phyloP scores from a whole-genome alignment of 208 protist species.

The Angomonas deanei region DNA sequence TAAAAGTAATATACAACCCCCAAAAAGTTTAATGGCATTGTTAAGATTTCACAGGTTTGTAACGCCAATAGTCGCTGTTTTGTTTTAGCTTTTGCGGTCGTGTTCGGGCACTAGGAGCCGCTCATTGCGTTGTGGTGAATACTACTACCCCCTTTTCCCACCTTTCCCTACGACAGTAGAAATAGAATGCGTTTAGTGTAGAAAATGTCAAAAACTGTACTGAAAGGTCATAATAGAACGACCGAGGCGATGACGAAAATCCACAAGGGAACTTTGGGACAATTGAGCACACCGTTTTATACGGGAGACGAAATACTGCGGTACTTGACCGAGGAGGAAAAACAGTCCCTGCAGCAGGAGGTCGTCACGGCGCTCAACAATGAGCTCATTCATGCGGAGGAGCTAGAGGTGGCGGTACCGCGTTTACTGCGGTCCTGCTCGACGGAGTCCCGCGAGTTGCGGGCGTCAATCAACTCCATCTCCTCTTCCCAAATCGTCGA shows the following conservation, averaged over 20 bases:
- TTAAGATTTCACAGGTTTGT: too few species aligned
- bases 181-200: too few species aligned
- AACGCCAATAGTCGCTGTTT: too few species aligned
- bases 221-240: conserved; percentile 12
- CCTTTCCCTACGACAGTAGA: too few species aligned
- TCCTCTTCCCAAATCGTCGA: conserved; percentile 76
- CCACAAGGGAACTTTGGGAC: neutral
- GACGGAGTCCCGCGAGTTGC: conserved; percentile 71
- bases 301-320: conserved; percentile 58
- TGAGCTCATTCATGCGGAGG: conserved; percentile 62
- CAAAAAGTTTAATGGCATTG: too few species aligned
- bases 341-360: conserved; percentile 44
- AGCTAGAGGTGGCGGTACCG: conserved; percentile 71
- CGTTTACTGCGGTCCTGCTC: conserved; percentile 65
- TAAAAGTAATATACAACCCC: too few species aligned
- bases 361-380: conserved; percentile 68
- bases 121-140: too few species aligned
- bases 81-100: too few species aligned
- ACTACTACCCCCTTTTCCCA: neutral
- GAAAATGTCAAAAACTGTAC: conserved; percentile 14
- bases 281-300: conserved; percentile 32
- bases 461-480: conserved; percentile 70
- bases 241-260: conserved; percentile 12
- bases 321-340: conserved; percentile 62
- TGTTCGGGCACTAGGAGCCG: too few species aligned